Evolutionary conservation across 2,329 filamentous ascomycete genomes (phyloP).

Genomic region (Neonectria magnoliae): DNA sequence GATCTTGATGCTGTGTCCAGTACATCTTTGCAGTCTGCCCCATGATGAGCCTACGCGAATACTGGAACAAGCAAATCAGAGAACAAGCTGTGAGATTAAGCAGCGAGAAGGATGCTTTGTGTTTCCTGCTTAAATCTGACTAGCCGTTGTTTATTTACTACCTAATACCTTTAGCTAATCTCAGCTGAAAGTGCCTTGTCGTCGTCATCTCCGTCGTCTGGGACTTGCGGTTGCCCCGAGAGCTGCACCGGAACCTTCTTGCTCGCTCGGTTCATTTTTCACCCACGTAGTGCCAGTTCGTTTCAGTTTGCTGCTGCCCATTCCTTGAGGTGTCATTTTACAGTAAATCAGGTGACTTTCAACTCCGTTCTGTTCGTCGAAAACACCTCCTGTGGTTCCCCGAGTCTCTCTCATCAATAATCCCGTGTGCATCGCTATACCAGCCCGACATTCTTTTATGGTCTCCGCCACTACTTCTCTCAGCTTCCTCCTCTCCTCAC

Average conservation of each 20-base stretch:
- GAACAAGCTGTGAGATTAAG: background rate
- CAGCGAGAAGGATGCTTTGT: background rate
- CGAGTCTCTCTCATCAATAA: background rate
- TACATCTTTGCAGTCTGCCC: background rate
- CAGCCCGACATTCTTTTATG: background rate
- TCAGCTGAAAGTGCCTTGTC: background rate
- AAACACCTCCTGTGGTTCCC: background rate
- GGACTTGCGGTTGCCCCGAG: background rate
- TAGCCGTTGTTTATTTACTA: background rate
- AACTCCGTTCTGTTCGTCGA: background rate
- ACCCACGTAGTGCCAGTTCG: background rate
- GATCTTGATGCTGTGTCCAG: background rate
- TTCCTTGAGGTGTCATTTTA: background rate
- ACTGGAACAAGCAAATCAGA: background rate
- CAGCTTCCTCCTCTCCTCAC: background rate
- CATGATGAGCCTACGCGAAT: background rate
- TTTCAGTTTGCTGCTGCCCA: background rate
- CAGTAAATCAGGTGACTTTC: background rate
- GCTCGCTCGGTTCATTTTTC: background rate
- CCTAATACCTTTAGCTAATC: background rate
- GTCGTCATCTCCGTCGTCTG: background rate
- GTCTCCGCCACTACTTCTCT: background rate
- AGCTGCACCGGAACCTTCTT: background rate
- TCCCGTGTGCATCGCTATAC: background rate
- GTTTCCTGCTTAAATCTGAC: background rate